Conservation (phyloP, 768 basidiomycete genomes). For the Auricularia cornea region DNA sequence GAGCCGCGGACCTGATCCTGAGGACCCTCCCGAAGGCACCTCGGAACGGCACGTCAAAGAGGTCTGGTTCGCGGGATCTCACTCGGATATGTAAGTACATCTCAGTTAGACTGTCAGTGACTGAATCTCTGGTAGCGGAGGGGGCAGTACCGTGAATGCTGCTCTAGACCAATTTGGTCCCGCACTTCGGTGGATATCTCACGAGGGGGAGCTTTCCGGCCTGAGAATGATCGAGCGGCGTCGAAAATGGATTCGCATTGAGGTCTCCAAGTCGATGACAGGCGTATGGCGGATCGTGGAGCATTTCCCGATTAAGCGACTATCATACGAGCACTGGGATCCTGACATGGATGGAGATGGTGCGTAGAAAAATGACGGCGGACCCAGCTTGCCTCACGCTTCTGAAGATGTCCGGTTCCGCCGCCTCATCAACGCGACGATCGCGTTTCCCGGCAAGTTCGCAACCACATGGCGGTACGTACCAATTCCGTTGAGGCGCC, state of each 20-base stretch:
- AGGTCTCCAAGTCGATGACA: not conserved
- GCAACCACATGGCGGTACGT: no score
- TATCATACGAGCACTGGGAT: constrained; percentile 6
- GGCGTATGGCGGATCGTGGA: constrained; percentile 1
- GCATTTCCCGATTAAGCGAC: constrained; percentile 1
- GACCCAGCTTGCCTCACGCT: no score
- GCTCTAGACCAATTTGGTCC: constrained; percentile 8
- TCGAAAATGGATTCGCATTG: not conserved
- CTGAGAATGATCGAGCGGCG: constrained; percentile 12
- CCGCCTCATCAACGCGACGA: no score
- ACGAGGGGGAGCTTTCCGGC: constrained; percentile 20
- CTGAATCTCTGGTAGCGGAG: constrained; percentile 13
- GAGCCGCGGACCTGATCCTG: constrained; percentile 8
- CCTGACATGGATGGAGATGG: no score
- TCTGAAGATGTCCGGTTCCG: no score
- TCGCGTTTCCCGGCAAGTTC: no score
- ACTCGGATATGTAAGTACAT: constrained; percentile 31
- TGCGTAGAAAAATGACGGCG: no score
- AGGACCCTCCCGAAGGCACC: constrained; percentile 5
- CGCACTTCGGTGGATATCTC: constrained; percentile 27
- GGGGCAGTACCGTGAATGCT: constrained; percentile 10
- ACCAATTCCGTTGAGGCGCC: no score
- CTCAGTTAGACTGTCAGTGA: not conserved
- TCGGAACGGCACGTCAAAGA: constrained; percentile 22
- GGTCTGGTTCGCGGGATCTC: constrained; percentile 35